Percentiles rank a stretch among this genome's conserved stretches.
phyloP scores from a whole-genome alignment of 2,329 filamentous ascomycete species.

The Orbilia brochopaga region DNA sequence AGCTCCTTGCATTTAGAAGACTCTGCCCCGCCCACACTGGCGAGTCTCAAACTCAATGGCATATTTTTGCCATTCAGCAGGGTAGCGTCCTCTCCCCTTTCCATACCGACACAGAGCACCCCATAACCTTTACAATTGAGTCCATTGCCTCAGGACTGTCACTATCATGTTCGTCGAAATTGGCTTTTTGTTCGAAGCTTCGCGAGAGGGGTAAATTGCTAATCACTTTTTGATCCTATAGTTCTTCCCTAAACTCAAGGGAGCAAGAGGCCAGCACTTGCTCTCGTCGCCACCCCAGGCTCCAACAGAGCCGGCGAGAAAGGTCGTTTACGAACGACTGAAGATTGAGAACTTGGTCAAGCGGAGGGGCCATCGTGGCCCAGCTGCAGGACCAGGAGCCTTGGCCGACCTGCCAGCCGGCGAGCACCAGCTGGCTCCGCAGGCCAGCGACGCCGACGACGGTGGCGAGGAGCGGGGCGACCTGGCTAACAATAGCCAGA shows the following conservation, averaged over 20 bases:
- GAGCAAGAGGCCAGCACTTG: not conserved
- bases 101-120: too few relatives aligned
- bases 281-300: not conserved
- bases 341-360: not conserved
- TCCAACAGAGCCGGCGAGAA: not conserved
- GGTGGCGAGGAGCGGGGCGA: not conserved
- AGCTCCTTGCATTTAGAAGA: too few relatives aligned
- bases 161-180: too few relatives aligned
- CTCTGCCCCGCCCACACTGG: too few relatives aligned
- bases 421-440: not conserved
- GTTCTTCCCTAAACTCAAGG: conserved; percentile 2
- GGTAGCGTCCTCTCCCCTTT: too few relatives aligned
- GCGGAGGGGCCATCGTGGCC: not conserved
- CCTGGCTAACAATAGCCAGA: not conserved
- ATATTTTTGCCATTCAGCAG: too few relatives aligned
- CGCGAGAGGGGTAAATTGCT: too few relatives aligned
- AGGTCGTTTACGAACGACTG: not conserved
- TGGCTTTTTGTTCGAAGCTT: too few relatives aligned
- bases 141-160: too few relatives aligned
- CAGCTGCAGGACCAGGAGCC: not conserved
- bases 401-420: not conserved
- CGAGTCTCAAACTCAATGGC: too few relatives aligned
- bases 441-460: not conserved
- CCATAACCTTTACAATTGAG: too few relatives aligned
- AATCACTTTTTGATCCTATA: not conserved